phyloP scores from a whole-genome alignment of 2,329 filamentous ascomycete genomes.

The Aureobasidium sp. region DNA sequence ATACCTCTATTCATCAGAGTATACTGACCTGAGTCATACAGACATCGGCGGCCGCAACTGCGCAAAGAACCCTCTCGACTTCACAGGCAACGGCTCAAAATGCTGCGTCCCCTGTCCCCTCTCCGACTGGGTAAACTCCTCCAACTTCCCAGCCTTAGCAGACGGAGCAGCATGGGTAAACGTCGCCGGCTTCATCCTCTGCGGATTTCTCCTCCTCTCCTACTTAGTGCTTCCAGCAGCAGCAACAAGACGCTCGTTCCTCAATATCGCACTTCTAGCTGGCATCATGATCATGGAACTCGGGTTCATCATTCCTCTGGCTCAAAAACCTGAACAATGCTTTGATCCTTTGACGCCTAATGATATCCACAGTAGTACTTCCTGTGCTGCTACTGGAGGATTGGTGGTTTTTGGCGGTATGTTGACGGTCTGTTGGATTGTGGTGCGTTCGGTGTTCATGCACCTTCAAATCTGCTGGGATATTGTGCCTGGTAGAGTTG shows the following conservation, averaged over 20 bases:
- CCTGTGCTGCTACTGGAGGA: conserved; percentile 73
- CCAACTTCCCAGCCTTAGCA: conserved; percentile 45
- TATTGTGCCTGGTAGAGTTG: conserved; percentile 22
- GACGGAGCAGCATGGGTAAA: conserved; percentile 72
- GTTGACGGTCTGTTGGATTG: conserved; percentile 71
- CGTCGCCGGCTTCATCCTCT: conserved; percentile 60
- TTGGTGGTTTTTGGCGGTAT: conserved; percentile 73
- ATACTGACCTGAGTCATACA: conserved; percentile 1
- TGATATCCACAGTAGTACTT: conserved; percentile 63
- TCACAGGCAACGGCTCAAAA: conserved; percentile 15
- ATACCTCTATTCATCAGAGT: no score
- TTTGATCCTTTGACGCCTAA: conserved; percentile 78
- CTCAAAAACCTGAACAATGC: conserved; percentile 64
- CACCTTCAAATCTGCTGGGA: conserved; percentile 32
- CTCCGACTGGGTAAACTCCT: conserved; percentile 60
- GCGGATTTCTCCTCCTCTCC: conserved; percentile 64
- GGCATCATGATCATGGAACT: conserved; percentile 68
- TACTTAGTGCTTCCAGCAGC: conserved; percentile 69
- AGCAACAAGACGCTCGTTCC: conserved; percentile 74
- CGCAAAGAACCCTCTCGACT: conserved; percentile 19
- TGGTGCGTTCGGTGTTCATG: conserved; percentile 40
- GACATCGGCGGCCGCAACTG: conserved; percentile 20
- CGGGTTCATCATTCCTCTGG: conserved; percentile 75
- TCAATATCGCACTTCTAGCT: conserved; percentile 69
- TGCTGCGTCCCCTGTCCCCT: conserved; percentile 84